Conservation (phyloP, 1,284 basidiomycete species). For the Trametes pubescens region DNA sequence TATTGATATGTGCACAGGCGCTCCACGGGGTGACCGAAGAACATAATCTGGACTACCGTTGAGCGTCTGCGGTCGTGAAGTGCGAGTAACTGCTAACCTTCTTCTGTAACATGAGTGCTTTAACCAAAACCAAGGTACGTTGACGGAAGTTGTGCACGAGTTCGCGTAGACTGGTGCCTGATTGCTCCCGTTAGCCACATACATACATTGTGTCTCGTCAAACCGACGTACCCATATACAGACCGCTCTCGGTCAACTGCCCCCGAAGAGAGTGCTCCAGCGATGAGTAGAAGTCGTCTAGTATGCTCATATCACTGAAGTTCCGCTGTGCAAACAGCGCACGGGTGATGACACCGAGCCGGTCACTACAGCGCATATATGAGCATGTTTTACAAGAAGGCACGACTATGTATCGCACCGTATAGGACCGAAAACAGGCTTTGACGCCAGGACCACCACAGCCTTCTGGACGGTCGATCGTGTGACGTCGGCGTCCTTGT, state of each 20-base stretch:
- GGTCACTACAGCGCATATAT: conserved; percentile 57
- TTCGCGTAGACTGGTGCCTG: conserved; percentile 91
- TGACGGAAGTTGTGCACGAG: conserved; percentile 95
- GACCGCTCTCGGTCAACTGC: conserved; percentile 80
- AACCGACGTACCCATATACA: conserved; percentile 81
- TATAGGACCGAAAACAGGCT: conserved; percentile 89
- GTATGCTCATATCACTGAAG: conserved; percentile 84
- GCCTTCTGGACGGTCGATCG: conserved; percentile 98
- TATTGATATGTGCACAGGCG: conserved; percentile 98
- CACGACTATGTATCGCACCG: conserved; percentile 54
- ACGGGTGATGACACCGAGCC: conserved; percentile 94
- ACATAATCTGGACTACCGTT: conserved; percentile 78
- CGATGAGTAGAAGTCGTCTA: conserved; percentile 83
- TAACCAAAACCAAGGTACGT: conserved; percentile 92
- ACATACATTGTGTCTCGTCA: conserved; percentile 14
- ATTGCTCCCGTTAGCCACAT: not conserved
- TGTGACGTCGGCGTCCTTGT: conserved; percentile 89
- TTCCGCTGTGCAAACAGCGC: conserved; percentile 91
- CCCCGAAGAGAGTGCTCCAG: conserved; percentile 73
- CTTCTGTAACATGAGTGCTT: conserved; percentile 93
- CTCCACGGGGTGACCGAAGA: conserved; percentile 97
- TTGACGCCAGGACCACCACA: conserved; percentile 92
- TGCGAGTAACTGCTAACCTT: conserved; percentile 54
- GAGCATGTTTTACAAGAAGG: not conserved
- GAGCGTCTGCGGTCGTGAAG: not conserved